Evolutionary conservation across 768 basidiomycete species (phyloP).

Genomic region (Tephrocybe sp.): DNA sequence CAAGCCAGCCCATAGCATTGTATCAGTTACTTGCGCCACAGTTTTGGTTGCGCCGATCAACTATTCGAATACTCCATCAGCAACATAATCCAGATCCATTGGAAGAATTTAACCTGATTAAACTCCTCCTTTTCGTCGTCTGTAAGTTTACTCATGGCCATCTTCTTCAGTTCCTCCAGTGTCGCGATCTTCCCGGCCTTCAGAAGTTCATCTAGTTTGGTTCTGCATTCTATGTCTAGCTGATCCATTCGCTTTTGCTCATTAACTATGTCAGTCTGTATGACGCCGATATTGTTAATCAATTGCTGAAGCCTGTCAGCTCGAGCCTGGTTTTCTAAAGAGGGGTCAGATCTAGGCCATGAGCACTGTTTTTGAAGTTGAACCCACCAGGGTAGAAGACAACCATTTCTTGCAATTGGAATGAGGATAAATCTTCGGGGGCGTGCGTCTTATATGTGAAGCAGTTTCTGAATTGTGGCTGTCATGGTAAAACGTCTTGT

Average conservation of each 20-base stretch:
- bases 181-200: conserved; percentile 1
- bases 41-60: conserved; percentile 1
- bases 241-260: conserved; percentile 2
- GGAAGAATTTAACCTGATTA: neutral
- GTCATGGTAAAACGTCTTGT: no score
- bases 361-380: no score
- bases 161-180: neutral
- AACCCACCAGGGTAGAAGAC: neutral
- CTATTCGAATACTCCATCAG: neutral
- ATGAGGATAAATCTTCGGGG: no score
- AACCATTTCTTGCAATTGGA: neutral
- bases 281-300: conserved; percentile 4
- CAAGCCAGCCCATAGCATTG: conserved; percentile 1
- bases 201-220: neutral
- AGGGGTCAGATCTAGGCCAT: no score
- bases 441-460: no score
- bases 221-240: neutral
- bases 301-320: conserved; percentile 4
- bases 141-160: conserved; percentile 10
- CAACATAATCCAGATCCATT: neutral
- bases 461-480: no score
- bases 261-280: conserved; percentile 1
- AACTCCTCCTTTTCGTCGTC: conserved; percentile 7
- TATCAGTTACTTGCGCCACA: conserved; percentile 3
- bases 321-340: neutral